Conservation (phyloP, 1,139 yeast genomes). For the Groenewaldozyma sp. region DNA sequence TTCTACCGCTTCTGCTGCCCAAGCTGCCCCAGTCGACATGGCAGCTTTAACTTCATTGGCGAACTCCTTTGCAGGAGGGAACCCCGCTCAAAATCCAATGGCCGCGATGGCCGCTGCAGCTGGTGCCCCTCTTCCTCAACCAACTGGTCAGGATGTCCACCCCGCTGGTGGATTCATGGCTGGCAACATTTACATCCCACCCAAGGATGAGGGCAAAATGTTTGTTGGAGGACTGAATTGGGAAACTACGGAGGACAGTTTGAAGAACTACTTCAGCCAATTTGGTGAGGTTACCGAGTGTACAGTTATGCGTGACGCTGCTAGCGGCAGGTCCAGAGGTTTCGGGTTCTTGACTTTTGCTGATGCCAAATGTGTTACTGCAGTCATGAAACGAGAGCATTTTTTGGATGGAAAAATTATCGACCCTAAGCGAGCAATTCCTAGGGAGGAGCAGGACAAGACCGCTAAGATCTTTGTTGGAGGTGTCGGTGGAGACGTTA, state of each 20-base stretch:
- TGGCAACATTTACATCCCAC: constrained; percentile 34
- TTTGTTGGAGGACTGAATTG: constrained; percentile 97
- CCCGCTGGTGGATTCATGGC: constrained; percentile 28
- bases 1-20: constrained; percentile 6
- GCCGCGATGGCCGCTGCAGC: constrained; percentile 7
- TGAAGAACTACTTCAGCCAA: constrained; percentile 75
- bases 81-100: constrained; percentile 5
- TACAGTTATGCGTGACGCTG: constrained; percentile 87
- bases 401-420: constrained; percentile 92
- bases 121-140: constrained; percentile 12
- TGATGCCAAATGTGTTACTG: constrained; percentile 74
- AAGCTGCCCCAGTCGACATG: constrained; percentile 4
- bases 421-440: constrained; percentile 97
- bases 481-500: constrained; percentile 93
- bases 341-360: constrained; percentile 91
- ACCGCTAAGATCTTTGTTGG: constrained; percentile 98
- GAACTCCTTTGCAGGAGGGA: constrained; percentile 14
- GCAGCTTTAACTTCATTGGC: background rate
- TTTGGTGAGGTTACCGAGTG: constrained; percentile 87
- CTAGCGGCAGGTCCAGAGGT: constrained; percentile 91
- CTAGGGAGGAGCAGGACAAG: constrained; percentile 95
- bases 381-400: constrained; percentile 81
- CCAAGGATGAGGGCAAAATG: constrained; percentile 71
- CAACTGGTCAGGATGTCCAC: constrained; percentile 17
- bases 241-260: constrained; percentile 84